A percentile compares a stretch with the other conserved stretches of the same genome.
These are phyloP conservation scores for Botryotinia narcissicola DNA, from an alignment of 2,329 filamentous ascomycete species.

Conservation along the genomic window DNA sequence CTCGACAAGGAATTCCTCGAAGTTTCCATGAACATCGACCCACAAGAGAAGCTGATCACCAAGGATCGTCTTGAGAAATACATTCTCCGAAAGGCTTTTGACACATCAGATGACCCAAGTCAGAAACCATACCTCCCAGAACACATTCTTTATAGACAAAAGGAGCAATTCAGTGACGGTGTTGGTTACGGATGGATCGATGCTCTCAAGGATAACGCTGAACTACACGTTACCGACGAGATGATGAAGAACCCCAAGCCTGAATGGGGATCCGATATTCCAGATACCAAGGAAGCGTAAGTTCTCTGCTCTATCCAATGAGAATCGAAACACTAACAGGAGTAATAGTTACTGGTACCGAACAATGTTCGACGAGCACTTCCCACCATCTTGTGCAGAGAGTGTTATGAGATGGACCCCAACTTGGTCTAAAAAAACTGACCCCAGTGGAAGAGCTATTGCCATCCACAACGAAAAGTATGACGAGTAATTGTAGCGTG, in stretches of 20 bases:
- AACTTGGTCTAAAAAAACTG: conserved; percentile 94
- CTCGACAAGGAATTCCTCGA: conserved; percentile 97
- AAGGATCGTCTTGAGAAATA: conserved; percentile 79
- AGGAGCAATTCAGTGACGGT: conserved; percentile 99
- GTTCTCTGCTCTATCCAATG: conserved; percentile 37
- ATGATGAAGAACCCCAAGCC: conserved; percentile 98
- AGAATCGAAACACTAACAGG: not conserved
- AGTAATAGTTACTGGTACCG: conserved; percentile 84
- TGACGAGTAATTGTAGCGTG: conserved; percentile 40
- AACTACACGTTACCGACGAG: conserved; percentile 87
- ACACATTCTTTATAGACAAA: conserved; percentile 95
- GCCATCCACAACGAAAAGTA: conserved; percentile 75
- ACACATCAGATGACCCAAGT: conserved; percentile 82
- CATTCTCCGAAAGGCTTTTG: conserved; percentile 96
- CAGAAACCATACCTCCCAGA: conserved; percentile 87
- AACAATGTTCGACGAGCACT: conserved; percentile 98
- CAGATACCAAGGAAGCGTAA: conserved; percentile 94
- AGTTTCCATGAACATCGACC: conserved; percentile 89
- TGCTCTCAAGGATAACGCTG: conserved; percentile 90
- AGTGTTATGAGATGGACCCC: conserved; percentile 97
- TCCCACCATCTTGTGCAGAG: conserved; percentile 83
- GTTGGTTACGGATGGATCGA: conserved; percentile 99
- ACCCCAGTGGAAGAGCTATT: conserved; percentile 87
- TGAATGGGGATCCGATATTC: conserved; percentile 90
- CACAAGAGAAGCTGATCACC: conserved; percentile 92